A percentile compares a stretch with the other conserved stretches of the same genome.
phyloP scores from a whole-genome alignment of 805 yeast genomes.

The Pichia cephalocereana region DNA sequence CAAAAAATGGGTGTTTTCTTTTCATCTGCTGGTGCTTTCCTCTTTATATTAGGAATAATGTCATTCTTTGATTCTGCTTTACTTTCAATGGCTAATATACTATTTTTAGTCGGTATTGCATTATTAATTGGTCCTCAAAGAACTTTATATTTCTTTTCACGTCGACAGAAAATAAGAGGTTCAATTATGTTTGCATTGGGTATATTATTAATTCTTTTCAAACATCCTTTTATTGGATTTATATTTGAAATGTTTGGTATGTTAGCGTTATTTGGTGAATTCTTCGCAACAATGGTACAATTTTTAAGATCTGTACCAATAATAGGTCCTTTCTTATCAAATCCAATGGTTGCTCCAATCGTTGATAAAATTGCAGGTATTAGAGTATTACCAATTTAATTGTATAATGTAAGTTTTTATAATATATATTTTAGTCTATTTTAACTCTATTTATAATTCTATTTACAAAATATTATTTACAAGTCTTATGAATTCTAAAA shows the following conservation, averaged over 20 bases:
- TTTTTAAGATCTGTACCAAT: slow-evolving; percentile 82
- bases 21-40: slow-evolving; percentile 74
- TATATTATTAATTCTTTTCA: slow-evolving; percentile 60
- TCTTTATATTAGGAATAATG: slow-evolving; percentile 73
- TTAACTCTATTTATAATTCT: background rate
- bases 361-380: slow-evolving; percentile 59
- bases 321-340: slow-evolving; percentile 75
- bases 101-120: slow-evolving; percentile 73
- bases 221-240: slow-evolving; percentile 79
- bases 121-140: slow-evolving; percentile 83
- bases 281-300: slow-evolving; percentile 79
- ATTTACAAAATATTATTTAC: background rate
- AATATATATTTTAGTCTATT: background rate
- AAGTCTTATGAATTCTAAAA: slow-evolving; percentile 33
- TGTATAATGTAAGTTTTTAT: background rate
- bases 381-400: slow-evolving; percentile 53
- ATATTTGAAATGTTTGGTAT: slow-evolving; percentile 83
- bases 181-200: slow-evolving; percentile 73
- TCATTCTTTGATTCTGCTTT: slow-evolving; percentile 84
- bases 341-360: slow-evolving; percentile 75
- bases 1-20: slow-evolving; percentile 88
- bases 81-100: slow-evolving; percentile 79
- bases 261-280: slow-evolving; percentile 80
- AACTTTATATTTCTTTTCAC: slow-evolving; percentile 71
- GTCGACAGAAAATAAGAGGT: slow-evolving; percentile 83